A percentile compares a stretch with the other conserved stretches of the same genome.
phyloP scores from a whole-genome alignment of 116 monocot species.

The Zostera marina region DNA sequence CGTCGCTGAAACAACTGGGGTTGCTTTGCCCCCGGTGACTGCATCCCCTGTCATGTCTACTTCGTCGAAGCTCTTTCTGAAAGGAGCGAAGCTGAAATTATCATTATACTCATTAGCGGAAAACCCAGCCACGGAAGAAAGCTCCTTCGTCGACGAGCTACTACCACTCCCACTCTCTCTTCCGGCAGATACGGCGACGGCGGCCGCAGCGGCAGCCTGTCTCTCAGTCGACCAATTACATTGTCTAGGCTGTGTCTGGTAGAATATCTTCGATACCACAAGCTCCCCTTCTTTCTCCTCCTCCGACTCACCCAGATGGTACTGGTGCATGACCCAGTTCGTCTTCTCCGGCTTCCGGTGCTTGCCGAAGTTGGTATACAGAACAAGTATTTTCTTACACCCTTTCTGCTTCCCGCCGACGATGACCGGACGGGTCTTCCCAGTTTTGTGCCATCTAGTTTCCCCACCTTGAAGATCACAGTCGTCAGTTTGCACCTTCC shows the following conservation, averaged over 20 bases:
- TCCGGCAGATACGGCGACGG: conserved; percentile 10
- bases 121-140: conserved; percentile 18
- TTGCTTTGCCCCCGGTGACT: conserved; percentile 3
- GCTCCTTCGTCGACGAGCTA: conserved; percentile 62
- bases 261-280: conserved; percentile 88
- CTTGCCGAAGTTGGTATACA: conserved; percentile 93
- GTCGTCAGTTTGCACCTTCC: conserved; percentile 81
- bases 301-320: conserved; percentile 70
- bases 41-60: conserved; percentile 46
- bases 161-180: conserved; percentile 26
- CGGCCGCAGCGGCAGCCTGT: conserved; percentile 8
- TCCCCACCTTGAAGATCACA: conserved; percentile 57
- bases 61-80: conserved; percentile 83
- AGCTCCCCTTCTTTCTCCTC: conserved; percentile 93
- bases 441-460: conserved; percentile 96
- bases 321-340: conserved; percentile 98
- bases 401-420: conserved; percentile 61
- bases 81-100: conserved; percentile 63
- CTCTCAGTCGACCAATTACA: conserved; percentile 32
- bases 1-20: conserved; percentile 6
- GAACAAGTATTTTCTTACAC: conserved; percentile 87
- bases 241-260: conserved; percentile 92
- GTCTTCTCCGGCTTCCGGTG: conserved; percentile 93
- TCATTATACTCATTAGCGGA: conserved; percentile 21
- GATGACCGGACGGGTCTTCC: conserved; percentile 87